Base-by-base conservation (phyloP, 495 filamentous ascomycete species). In the Aspergillus nanangensis region DNA sequence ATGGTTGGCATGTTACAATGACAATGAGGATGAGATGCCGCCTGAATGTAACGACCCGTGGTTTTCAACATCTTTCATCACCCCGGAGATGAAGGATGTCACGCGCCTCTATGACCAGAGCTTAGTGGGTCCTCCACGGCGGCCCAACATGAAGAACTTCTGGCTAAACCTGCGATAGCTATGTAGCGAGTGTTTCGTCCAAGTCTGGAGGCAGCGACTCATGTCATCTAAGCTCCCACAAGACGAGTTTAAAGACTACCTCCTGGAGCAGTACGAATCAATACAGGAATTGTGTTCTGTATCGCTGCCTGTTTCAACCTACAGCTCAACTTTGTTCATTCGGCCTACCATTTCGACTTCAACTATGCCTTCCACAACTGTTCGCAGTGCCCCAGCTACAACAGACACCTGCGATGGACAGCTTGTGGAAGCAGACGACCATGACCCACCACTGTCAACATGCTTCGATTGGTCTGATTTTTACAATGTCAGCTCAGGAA, bases 401-500 rank as follows among this genome's bases (percentile, higher is more conserved):
- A 33, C 41, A 18, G 27, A 32, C 21, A 40, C 38, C 38, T 44
- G 41, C 25, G n/a, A 29, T 32, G 41, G 41, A 8, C 41, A 44
- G 27, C 21, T 44, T 29, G 18, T 44, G 9, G 15, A 35, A 35
- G 27, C 29, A 35, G 15, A 29, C n/a, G 13, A 44, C 17, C 3
- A 40, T 40, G 23, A 40, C 15, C 27, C 25, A 20, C 17, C 1
- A 15, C 24, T n/a, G n/a, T n/a, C n/a, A n/a, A n/a, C 25, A 32
- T 32, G 41, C 25, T 21, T 29, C 24, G n/a, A 3, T 18, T 18
- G 18, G 25, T 44, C 41, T 33, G 41, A 44, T 35, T 34, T 8
- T 1, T 44, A 44, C n/a, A 44, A 44, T 44, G 18, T 44, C 4
- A 44, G 41, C 17, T 34, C 41, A 20, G 41, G 41, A 21, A 35